A percentile compares a stretch with the other conserved stretches of the same genome.
phyloP scores from a whole-genome alignment of 108 stramenopile genomes.

The Hondaea fermentalgiana region DNA sequence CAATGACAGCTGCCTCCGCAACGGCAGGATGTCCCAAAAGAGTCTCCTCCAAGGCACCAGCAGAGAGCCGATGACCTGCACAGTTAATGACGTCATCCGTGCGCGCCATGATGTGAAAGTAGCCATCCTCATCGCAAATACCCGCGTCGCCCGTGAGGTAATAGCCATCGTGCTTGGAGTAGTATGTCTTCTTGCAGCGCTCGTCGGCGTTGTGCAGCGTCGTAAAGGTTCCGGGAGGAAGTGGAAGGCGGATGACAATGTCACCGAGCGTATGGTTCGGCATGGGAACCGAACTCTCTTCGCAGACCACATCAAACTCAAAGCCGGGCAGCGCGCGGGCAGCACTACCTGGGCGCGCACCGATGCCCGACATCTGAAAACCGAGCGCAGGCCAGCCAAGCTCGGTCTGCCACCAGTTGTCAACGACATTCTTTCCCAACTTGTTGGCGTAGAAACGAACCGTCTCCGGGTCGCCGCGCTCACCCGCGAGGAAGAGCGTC shows the following conservation, averaged over 20 bases:
- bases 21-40: slow-evolving; percentile 49
- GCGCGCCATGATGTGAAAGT: slow-evolving; percentile 61
- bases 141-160: slow-evolving; percentile 63
- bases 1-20: slow-evolving; percentile 63
- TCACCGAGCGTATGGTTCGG: slow-evolving; percentile 35
- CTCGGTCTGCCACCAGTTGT: slow-evolving; percentile 76
- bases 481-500: slow-evolving; percentile 59
- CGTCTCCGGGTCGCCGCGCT: slow-evolving; percentile 62
- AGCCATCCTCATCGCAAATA: slow-evolving; percentile 61
- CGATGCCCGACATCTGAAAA: not conserved
- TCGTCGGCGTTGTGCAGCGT: slow-evolving; percentile 58
- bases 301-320: slow-evolving; percentile 16
- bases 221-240: slow-evolving; percentile 62
- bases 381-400: slow-evolving; percentile 42
- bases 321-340: slow-evolving; percentile 30
- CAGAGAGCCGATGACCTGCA: slow-evolving; percentile 60
- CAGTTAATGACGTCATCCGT: slow-evolving; percentile 66
- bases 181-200: slow-evolving; percentile 47
- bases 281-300: not conserved
- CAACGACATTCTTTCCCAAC: slow-evolving; percentile 29
- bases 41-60: slow-evolving; percentile 64
- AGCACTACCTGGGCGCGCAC: not conserved
- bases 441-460: slow-evolving; percentile 49
- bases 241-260: slow-evolving; percentile 57
- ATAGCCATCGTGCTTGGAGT: slow-evolving; percentile 55